Conservation (phyloP, 257 asterid genomes). For the Rhazya stricta region DNA sequence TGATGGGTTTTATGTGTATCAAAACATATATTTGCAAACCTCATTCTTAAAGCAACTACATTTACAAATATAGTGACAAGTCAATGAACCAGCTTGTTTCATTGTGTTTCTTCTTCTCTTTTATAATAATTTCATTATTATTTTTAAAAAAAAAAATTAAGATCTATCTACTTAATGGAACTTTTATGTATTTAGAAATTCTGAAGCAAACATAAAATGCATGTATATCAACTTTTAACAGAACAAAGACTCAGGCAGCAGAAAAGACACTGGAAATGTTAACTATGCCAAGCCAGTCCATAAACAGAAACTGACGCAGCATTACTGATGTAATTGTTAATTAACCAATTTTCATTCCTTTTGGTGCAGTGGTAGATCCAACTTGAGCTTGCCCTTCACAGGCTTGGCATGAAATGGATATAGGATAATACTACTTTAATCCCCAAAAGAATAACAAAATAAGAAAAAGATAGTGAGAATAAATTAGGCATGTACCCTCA, state of each 20-base stretch:
- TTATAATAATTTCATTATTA: too few relatives aligned
- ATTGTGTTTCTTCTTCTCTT: neutral
- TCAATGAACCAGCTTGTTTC: neutral
- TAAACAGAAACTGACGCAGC: neutral
- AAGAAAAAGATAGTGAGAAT: neutral
- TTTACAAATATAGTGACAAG: neutral
- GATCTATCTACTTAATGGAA: neutral
- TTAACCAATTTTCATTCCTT: neutral
- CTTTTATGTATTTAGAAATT: neutral
- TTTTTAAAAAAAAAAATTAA: too few relatives aligned
- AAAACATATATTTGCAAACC: neutral
- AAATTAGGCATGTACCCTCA: conserved; percentile 53
- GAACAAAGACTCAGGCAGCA: neutral
- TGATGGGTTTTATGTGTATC: neutral
- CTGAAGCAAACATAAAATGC: neutral
- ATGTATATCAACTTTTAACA: neutral
- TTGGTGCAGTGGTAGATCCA: neutral
- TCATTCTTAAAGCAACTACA: neutral
- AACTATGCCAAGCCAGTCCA: neutral
- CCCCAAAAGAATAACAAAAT: conserved; percentile 3
- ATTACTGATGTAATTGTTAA: neutral
- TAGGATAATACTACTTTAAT: neutral
- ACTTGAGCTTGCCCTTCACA: neutral
- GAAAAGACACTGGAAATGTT: neutral
- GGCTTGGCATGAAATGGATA: conserved; percentile 4